A percentile compares a stretch with the other conserved stretches of the same genome.
These are phyloP conservation scores for Kwoniella heveanensis DNA, from an alignment of 768 basidiomycete genomes.

Conservation along the genomic window DNA sequence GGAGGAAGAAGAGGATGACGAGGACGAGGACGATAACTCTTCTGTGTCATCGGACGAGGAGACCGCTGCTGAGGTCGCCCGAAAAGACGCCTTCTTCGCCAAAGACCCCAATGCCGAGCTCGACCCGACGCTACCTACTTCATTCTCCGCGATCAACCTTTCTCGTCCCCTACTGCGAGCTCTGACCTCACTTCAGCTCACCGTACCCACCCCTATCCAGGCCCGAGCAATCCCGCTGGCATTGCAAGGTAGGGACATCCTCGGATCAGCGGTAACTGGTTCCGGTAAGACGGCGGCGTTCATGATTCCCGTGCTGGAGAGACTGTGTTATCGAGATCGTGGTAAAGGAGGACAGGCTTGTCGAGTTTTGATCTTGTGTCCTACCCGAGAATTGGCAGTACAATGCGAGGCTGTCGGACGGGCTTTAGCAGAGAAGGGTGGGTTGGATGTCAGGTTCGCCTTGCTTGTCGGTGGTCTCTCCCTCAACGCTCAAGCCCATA, in stretches of 20 bases:
- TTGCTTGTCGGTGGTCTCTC: slow-evolving; percentile 95
- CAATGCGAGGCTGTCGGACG: slow-evolving; percentile 92
- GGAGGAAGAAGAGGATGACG: slow-evolving; percentile 54
- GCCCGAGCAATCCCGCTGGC: slow-evolving; percentile 90
- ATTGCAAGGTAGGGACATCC: slow-evolving; percentile 90
- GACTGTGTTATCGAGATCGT: slow-evolving; percentile 86
- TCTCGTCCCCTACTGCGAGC: slow-evolving; percentile 92
- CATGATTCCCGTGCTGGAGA: slow-evolving; percentile 88
- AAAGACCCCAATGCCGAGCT: slow-evolving; percentile 61
- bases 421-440: slow-evolving; percentile 65
- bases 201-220: slow-evolving; percentile 92
- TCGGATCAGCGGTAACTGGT: slow-evolving; percentile 93
- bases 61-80: slow-evolving; percentile 64
- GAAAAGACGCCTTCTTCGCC: slow-evolving; percentile 83
- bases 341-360: slow-evolving; percentile 68
- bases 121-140: slow-evolving; percentile 64
- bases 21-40: slow-evolving; percentile 41
- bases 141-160: slow-evolving; percentile 90
- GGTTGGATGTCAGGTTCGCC: slow-evolving; percentile 80
- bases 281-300: slow-evolving; percentile 99
- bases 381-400: slow-evolving; percentile 92
- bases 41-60: slow-evolving; percentile 55
- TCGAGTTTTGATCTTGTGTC: slow-evolving; percentile 87
- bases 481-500: slow-evolving; percentile 83
- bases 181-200: slow-evolving; percentile 69